A percentile compares a stretch with the other conserved stretches of the same genome.
These are phyloP conservation scores for Rhizopus delemar DNA, from an alignment of 371 early-diverging fungal genomes.

Conservation along the genomic window DNA sequence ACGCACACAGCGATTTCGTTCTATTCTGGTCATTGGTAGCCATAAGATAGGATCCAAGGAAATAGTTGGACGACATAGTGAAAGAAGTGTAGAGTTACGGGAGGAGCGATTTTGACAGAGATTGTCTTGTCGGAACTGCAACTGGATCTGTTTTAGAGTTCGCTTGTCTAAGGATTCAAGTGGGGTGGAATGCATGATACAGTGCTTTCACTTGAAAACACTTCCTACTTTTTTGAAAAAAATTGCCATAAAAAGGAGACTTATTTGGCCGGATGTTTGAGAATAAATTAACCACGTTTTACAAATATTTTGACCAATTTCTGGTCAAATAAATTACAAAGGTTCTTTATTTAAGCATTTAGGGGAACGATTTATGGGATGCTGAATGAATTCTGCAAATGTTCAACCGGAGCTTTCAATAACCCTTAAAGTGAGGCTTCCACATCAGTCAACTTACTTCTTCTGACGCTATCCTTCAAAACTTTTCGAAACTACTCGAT, in stretches of 20 bases:
- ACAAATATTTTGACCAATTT: too few species aligned
- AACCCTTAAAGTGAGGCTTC: slow-evolving; percentile 7
- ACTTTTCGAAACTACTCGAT: slow-evolving; percentile 8
- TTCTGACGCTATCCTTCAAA: slow-evolving; percentile 17
- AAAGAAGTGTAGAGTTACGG: too few species aligned
- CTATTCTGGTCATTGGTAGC: too few species aligned
- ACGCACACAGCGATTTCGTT: too few species aligned
- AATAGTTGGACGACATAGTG: too few species aligned
- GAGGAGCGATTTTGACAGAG: too few species aligned
- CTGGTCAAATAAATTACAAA: neutral
- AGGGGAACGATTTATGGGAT: slow-evolving; percentile 11
- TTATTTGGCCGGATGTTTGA: slow-evolving; percentile 1
- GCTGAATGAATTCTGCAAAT: slow-evolving; percentile 18
- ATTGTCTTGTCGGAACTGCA: too few species aligned
- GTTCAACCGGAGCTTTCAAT: slow-evolving; percentile 17
- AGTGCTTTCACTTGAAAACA: too few species aligned
- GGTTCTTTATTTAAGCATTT: slow-evolving; percentile 19
- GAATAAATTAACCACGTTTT: slow-evolving; percentile 1
- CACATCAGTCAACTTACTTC: slow-evolving; percentile 2
- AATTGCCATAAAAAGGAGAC: slow-evolving; percentile 6
- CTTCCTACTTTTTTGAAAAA: slow-evolving; percentile 1
- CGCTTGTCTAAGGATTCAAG: too few species aligned
- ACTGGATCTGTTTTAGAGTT: too few species aligned
- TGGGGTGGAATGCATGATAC: too few species aligned
- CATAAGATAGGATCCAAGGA: too few species aligned